These are phyloP conservation scores for Powellomyces hirtus DNA, from an alignment of 192 early-diverging fungal genomes.

Conservation along the genomic window DNA sequence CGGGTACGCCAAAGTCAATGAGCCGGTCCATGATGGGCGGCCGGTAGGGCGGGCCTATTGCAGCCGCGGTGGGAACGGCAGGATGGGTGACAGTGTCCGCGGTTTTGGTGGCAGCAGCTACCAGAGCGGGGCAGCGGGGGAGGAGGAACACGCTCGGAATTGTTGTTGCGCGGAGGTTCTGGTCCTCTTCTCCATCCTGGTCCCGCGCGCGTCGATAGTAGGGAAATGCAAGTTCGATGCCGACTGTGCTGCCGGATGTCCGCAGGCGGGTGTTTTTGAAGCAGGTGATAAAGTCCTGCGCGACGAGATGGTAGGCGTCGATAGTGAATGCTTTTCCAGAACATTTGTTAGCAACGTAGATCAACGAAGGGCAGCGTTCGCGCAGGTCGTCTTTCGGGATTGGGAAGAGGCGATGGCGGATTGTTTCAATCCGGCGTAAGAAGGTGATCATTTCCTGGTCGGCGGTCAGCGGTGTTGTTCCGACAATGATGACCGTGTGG, in stretches of 20 bases:
- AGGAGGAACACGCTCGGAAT: slow-evolving; percentile 21
- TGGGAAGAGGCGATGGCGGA: slow-evolving; percentile 22
- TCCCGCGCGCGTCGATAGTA: neutral
- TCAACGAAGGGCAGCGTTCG: neutral
- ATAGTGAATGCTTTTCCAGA: neutral
- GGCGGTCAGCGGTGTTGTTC: neutral
- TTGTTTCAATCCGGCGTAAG: slow-evolving; percentile 28
- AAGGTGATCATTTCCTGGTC: slow-evolving; percentile 35
- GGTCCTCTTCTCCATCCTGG: neutral
- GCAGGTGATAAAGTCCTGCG: neutral
- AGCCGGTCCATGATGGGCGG: neutral
- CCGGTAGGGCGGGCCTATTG: neutral
- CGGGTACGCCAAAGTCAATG: slow-evolving; percentile 17
- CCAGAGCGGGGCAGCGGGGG: neutral
- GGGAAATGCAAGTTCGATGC: neutral
- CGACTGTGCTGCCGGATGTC: neutral
- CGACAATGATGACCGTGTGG: slow-evolving; percentile 62
- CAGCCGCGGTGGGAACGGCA: neutral
- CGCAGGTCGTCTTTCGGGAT: slow-evolving; percentile 1
- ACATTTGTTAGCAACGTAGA: slow-evolving; percentile 13
- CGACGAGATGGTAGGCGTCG: neutral
- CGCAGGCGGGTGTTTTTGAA: neutral
- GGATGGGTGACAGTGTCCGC: neutral
- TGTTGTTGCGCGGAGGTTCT: neutral
- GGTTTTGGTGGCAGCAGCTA: neutral